Conservation (phyloP, 345 rosid species). For the Rubroshorea leprosula region DNA sequence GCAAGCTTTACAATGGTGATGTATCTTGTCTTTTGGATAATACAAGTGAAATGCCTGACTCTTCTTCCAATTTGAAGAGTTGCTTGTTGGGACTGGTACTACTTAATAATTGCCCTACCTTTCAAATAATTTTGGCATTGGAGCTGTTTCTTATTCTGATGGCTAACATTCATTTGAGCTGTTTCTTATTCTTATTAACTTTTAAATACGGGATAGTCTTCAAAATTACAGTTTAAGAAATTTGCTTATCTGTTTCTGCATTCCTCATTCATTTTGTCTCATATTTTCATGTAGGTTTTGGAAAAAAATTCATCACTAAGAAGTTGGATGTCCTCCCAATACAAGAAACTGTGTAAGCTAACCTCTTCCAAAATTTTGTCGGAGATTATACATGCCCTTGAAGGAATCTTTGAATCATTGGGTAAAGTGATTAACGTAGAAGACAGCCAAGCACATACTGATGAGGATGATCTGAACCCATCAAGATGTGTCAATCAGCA, state of each 20-base stretch:
- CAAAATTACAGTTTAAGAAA: neutral
- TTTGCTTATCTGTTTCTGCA: conserved; percentile 10
- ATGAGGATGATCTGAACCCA: conserved; percentile 46
- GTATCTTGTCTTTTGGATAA: conserved; percentile 20
- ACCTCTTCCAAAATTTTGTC: conserved; percentile 44
- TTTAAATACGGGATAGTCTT: neutral
- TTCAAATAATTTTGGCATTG: neutral
- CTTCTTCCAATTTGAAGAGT: conserved; percentile 29
- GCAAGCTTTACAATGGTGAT: conserved; percentile 36
- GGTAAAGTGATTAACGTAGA: conserved; percentile 40
- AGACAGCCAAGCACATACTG: conserved; percentile 45
- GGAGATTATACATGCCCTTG: conserved; percentile 45
- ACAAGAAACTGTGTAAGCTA: conserved; percentile 43
- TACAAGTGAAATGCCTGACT: conserved; percentile 30
- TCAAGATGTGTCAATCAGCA: conserved; percentile 26
- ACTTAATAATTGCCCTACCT: conserved; percentile 1
- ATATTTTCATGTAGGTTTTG: conserved; percentile 51
- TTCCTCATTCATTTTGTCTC: conserved; percentile 15
- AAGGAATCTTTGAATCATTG: conserved; percentile 44
- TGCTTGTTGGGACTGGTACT: conserved; percentile 84
- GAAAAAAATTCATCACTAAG: conserved; percentile 47
- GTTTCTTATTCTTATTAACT: neutral
- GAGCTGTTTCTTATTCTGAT: neutral
- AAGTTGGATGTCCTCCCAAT: conserved; percentile 63
- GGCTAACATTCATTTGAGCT: neutral